Conservation (phyloP, 345 rosid genomes). For the Corchorus capsularis region DNA sequence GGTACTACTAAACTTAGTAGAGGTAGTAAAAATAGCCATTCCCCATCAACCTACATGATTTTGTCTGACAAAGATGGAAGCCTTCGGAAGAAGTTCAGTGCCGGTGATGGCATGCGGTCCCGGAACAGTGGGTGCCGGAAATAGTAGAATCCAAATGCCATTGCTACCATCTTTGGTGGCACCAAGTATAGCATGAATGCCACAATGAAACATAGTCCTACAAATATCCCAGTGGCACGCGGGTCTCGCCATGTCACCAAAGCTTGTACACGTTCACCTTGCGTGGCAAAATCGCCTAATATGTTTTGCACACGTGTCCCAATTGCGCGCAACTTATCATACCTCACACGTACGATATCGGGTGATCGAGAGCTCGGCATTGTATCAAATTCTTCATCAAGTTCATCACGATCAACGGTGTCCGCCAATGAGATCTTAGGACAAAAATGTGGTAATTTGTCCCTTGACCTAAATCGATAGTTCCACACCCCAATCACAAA, state of each 20-base stretch:
- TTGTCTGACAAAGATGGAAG: constrained; percentile 80
- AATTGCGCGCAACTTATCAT: constrained; percentile 58
- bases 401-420: constrained; percentile 49
- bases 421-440: constrained; percentile 73
- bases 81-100: constrained; percentile 73
- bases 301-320: constrained; percentile 64
- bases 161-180: constrained; percentile 81
- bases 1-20: background rate
- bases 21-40: background rate
- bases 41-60: constrained; percentile 49
- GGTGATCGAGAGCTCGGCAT: constrained; percentile 53
- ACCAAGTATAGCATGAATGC: constrained; percentile 68
- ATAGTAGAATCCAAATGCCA: constrained; percentile 84
- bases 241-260: constrained; percentile 88
- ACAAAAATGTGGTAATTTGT: constrained; percentile 63
- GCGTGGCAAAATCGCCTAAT: constrained; percentile 75
- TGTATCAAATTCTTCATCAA: constrained; percentile 79
- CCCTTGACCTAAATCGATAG: constrained; percentile 56
- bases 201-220: constrained; percentile 66
- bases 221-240: constrained; percentile 79
- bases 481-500: constrained; percentile 82
- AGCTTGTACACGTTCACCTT: constrained; percentile 76
- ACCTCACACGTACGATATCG: constrained; percentile 48
- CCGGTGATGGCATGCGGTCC: constrained; percentile 72
- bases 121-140: constrained; percentile 85